phyloP scores from a whole-genome alignment of 2,329 filamentous ascomycete species.

The Trichoderma koningiopsis region DNA sequence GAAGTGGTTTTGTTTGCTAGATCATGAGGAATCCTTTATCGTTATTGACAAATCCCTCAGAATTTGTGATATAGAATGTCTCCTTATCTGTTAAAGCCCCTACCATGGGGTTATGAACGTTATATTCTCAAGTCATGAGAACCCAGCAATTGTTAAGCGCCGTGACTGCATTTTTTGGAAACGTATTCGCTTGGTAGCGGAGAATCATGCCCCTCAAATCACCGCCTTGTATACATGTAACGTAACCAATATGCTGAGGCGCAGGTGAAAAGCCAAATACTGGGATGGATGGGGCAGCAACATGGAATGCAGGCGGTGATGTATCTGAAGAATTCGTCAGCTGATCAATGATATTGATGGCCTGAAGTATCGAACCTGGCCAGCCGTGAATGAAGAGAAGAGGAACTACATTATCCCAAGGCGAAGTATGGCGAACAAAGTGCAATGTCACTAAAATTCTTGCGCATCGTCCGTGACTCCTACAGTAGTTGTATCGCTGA shows the following conservation, averaged over 20 bases:
- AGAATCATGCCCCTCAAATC: conserved; percentile 3
- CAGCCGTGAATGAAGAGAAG: conserved; percentile 69
- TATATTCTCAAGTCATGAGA: neutral
- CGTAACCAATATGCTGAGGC: neutral
- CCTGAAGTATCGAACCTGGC: conserved; percentile 71
- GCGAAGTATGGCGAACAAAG: neutral
- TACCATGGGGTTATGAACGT: neutral
- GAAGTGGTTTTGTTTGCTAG: conserved; percentile 1
- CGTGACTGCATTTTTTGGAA: neutral
- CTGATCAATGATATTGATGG: conserved; percentile 60
- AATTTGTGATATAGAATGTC: neutral
- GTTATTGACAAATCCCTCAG: neutral
- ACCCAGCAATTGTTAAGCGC: conserved; percentile 10
- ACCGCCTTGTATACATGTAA: neutral
- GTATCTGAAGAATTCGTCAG: conserved; percentile 40
- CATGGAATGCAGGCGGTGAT: conserved; percentile 49
- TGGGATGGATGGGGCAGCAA: conserved; percentile 61
- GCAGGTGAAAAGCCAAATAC: conserved; percentile 47
- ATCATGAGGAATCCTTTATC: neutral
- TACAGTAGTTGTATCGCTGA: neutral
- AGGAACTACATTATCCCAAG: conserved; percentile 50
- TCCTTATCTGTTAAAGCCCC: neutral
- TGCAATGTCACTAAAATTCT: neutral
- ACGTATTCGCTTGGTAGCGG: neutral
- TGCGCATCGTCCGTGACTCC: neutral